Evolutionary conservation across 192 early-diverging fungal genomes (phyloP).

Genomic region (Neocallimastix lanati): DNA sequence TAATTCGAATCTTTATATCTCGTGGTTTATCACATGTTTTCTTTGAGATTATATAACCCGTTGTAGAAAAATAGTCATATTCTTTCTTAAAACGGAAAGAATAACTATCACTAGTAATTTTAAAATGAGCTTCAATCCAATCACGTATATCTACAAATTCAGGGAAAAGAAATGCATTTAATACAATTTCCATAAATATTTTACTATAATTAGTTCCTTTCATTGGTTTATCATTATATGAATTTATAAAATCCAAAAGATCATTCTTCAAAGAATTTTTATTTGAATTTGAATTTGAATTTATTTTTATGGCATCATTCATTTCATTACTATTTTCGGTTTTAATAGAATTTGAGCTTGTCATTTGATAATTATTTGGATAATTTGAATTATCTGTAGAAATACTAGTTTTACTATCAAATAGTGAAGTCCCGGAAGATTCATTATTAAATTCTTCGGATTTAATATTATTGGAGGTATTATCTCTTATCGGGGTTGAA

Average conservation of each 20-base stretch:
- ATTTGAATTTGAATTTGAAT: background rate
- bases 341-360: too few species aligned
- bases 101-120: background rate
- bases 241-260: background rate
- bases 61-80: background rate
- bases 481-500: background rate
- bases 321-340: background rate
- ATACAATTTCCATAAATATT: background rate
- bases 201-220: background rate
- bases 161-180: background rate
- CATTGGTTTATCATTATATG: background rate
- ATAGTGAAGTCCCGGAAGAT: background rate
- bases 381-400: background rate
- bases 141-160: background rate
- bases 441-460: background rate
- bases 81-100: background rate
- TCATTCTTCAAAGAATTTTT: background rate
- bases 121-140: background rate
- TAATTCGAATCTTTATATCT: background rate
- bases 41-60: background rate
- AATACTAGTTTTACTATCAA: background rate
- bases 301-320: background rate
- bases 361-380: too few species aligned
- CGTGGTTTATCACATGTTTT: background rate
- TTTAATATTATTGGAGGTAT: background rate